Evolutionary conservation across 352 stramenopile species (phyloP), one percentile per base, ranked within the genome.

Genomic region (Pythium oligandrum): DNA sequence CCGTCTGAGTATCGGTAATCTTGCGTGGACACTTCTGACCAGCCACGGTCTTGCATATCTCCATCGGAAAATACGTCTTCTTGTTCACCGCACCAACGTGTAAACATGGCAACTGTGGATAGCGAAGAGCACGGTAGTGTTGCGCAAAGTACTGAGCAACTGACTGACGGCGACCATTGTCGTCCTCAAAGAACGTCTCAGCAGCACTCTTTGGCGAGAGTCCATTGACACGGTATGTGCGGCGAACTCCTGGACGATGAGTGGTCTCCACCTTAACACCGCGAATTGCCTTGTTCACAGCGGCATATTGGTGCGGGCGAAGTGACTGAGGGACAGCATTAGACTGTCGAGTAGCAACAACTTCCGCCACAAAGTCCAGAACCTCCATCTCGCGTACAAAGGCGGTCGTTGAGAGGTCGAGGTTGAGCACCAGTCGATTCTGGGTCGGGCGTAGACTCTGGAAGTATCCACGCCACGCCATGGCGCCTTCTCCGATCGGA

Each of bases 11-110:
- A 53, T 94, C 83, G 12, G 75, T 90, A 3, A 64, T 69, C 59
- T 95, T 95, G 49, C 80, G 78, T 0, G 80, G 75, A 50, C 73
- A 78, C 55, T 86, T 89, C 56, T 95, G 84, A 3, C 83, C 81
- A 0, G 53, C 69, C 49, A 87, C 63, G 17, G 89, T 84, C 47
- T 74, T 57, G 48, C 85, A 95, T 0, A 93, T 79, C 51, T 95
- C 85, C 54, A 95, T 88, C 4, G 85, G 85, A 52, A 93, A 51
- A 44, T 88, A 95, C 42, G 78, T 92, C 40, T 82, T 78, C 57
- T 88, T 90, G 17, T 86, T 67, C 6, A 68, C 57, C 1, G 81
- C 82, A 10, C 85, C 85, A 12, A 94, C 83, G 47, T 91, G 80
- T 4, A 95, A 63, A 64, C 82, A 92, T 37, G 85, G 85, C 36